Evolutionary conservation across 169 alveolate species (phyloP), one percentile per base, ranked within the genome.

Genomic region (Cryptosporidium ubiquitum): DNA sequence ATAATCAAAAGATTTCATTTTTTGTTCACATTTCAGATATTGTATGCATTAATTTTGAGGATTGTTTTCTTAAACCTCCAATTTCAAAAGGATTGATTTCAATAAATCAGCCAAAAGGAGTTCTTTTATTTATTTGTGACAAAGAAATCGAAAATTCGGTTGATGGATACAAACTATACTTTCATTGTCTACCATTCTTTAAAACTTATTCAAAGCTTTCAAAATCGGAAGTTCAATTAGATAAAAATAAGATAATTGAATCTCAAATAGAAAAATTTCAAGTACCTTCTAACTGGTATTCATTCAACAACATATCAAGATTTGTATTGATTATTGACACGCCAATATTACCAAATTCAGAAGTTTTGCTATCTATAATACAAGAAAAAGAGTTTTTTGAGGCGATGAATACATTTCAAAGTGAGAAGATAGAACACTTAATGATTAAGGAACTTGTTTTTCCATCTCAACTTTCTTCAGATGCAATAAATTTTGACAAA

Each of bases 201-300:
- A 71, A 52, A 44, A 29, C 84, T 2, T 33, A 14, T 49, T 33
- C 69, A 51, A 55, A 51, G n/a, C 20, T 58, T 55, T 55, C 68
- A 20, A 35, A 18, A 31, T 3, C 10, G 6, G 42, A 26, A 18
- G 39, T n/a, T 73, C 33, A 51, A 12, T 58, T n/a, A 2, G 40
- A 55, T 5, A 73, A n/a, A 2, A 20, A 16, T n/a, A 20, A 73
- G 7, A 16, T 39, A 55, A 20, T 73, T 20, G 51, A 73, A 10
- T 73, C 31, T 20, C 69, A 33, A 5, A 20, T 79, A 26, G 57
- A 20, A 14, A 33, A 0, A 10, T 6, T 79, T 31, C 37, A 57
- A 64, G 75, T 79, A 40, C 44, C 79, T 20, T 6, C 51, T n/a
- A 37, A 79, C 40, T 79, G 74, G 89, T 79, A 79, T 73, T 29